A percentile compares a stretch with the other conserved stretches of the same genome.
These are phyloP conservation scores for Phytomonas francai DNA, from an alignment of 208 protist genomes.

Conservation along the genomic window DNA sequence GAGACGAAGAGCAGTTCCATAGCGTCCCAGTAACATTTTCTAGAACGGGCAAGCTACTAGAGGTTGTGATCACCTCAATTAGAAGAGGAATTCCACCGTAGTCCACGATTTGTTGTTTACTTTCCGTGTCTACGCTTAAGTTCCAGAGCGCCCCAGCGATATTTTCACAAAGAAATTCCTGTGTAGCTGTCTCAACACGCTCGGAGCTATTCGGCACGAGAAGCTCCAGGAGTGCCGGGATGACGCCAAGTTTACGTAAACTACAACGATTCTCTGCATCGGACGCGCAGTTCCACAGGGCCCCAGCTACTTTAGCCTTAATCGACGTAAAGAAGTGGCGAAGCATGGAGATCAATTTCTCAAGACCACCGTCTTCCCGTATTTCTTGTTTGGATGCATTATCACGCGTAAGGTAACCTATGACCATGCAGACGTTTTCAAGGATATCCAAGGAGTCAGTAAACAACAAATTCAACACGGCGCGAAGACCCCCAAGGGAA, in stretches of 20 bases:
- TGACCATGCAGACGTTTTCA: slow-evolving; percentile 90
- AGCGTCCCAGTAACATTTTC: slow-evolving; percentile 90
- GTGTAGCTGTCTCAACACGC: slow-evolving; percentile 14
- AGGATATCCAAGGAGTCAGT: slow-evolving; percentile 86
- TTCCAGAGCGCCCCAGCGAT: slow-evolving; percentile 91
- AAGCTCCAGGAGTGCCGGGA: slow-evolving; percentile 79
- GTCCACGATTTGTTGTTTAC: slow-evolving; percentile 84
- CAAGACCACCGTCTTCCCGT: slow-evolving; percentile 78
- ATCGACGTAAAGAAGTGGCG: slow-evolving; percentile 86
- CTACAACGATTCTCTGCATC: slow-evolving; percentile 84
- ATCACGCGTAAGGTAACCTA: slow-evolving; percentile 91
- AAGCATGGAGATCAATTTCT: slow-evolving; percentile 87
- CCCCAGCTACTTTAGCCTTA: slow-evolving; percentile 89
- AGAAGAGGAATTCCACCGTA: slow-evolving; percentile 84
- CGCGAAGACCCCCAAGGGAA: slow-evolving; percentile 70
- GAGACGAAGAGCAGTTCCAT: slow-evolving; percentile 88
- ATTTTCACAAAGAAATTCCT: slow-evolving; percentile 88
- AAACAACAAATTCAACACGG: slow-evolving; percentile 84
- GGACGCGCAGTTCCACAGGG: slow-evolving; percentile 91
- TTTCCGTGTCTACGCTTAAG: slow-evolving; percentile 87
- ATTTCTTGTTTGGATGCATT: slow-evolving; percentile 85
- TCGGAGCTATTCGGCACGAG: slow-evolving; percentile 24
- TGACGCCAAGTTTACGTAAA: slow-evolving; percentile 80
- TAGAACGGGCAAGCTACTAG: slow-evolving; percentile 62
- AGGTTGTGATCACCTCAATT: slow-evolving; percentile 56